Percentiles rank a stretch among this genome's conserved stretches.
phyloP scores from a whole-genome alignment of 768 basidiomycete species.

The Podaxis sp. region DNA sequence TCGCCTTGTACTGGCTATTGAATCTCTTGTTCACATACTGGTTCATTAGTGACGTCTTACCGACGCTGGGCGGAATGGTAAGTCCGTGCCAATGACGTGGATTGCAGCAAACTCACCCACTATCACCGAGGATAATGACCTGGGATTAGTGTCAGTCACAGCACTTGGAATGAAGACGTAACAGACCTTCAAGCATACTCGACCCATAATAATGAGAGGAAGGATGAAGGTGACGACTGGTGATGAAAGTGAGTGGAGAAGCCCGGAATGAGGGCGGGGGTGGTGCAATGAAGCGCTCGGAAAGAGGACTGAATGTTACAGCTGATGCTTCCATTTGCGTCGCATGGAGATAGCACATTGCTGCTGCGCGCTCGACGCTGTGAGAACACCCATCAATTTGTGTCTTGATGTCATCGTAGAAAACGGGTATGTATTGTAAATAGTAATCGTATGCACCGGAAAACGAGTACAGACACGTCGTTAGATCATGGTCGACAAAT shows the following conservation, averaged over 20 bases:
- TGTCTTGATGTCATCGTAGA: background rate
- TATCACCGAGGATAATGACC: slow-evolving; percentile 99
- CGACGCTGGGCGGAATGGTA: slow-evolving; percentile 62
- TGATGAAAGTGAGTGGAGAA: slow-evolving; percentile 7
- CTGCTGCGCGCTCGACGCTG: background rate
- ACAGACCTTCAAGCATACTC: slow-evolving; percentile 79
- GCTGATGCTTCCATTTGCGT: slow-evolving; percentile 8
- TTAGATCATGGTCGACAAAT: slow-evolving; percentile 11
- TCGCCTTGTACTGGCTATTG: slow-evolving; percentile 99
- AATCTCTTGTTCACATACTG: slow-evolving; percentile 99
- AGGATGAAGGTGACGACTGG: slow-evolving; percentile 21
- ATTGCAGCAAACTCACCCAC: slow-evolving; percentile 59
- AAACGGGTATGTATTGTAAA: slow-evolving; percentile 15
- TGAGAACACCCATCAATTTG: slow-evolving; percentile 3
- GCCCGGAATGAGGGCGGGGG: background rate
- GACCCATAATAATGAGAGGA: slow-evolving; percentile 68
- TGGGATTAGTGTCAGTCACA: slow-evolving; percentile 29
- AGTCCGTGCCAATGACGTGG: slow-evolving; percentile 12
- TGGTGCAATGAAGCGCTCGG: background rate
- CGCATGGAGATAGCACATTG: slow-evolving; percentile 8
- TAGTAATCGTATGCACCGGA: slow-evolving; percentile 6
- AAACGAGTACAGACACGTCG: slow-evolving; percentile 14
- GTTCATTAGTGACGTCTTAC: slow-evolving; percentile 99
- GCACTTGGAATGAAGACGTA: background rate
- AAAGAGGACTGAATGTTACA: background rate